Evolutionary conservation across 1,284 basidiomycete genomes (phyloP).

Genomic region (Psilocybe mexicana): DNA sequence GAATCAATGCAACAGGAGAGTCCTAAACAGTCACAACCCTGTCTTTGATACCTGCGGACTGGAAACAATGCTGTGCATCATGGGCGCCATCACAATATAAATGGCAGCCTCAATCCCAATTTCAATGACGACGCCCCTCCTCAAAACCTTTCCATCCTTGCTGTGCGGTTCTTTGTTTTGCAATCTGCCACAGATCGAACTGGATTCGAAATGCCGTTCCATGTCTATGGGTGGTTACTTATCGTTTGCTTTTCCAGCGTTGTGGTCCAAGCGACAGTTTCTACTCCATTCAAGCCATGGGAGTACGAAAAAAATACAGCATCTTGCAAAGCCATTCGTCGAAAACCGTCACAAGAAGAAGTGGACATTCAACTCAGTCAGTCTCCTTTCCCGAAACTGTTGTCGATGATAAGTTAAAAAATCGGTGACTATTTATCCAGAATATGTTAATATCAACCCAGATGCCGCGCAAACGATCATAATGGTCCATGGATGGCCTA

Average conservation of each 20-base stretch:
- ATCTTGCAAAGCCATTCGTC: constrained; percentile 7
- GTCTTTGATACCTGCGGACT: no score
- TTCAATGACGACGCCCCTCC: no score
- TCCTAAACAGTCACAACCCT: no score
- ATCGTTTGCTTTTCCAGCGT: background rate
- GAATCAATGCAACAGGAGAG: no score
- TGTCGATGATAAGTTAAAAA: background rate
- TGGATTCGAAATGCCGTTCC: no score
- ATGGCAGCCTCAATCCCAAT: no score
- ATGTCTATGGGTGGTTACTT: constrained; percentile 1
- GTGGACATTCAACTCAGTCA: constrained; percentile 40
- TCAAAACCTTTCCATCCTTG: no score
- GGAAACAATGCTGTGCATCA: no score
- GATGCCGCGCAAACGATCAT: constrained; percentile 49
- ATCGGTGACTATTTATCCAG: constrained; percentile 32
- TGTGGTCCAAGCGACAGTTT: constrained; percentile 6
- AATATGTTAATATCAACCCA: constrained; percentile 65
- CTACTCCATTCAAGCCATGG: constrained; percentile 37
- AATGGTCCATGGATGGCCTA: constrained; percentile 76
- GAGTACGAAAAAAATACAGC: constrained; percentile 33
- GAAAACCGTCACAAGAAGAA: constrained; percentile 17
- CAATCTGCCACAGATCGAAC: no score
- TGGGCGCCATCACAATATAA: no score
- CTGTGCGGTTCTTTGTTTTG: no score
- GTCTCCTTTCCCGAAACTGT: background rate